Conservation (phyloP, 148 eudicot species). For the Vaccinium vitisidaea region DNA sequence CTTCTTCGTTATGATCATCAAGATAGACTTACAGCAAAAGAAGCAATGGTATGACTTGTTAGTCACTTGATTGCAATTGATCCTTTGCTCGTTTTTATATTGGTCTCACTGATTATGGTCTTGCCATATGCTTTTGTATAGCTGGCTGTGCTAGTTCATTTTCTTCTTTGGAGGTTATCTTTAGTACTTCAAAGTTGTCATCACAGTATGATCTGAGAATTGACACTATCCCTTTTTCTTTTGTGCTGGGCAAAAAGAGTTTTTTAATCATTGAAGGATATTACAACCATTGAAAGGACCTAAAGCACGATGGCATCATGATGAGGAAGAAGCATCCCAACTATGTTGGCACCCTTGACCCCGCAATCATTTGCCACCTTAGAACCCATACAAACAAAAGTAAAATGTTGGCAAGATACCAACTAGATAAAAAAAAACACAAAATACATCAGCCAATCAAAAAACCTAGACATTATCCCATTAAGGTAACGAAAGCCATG, state of each 20-base stretch:
- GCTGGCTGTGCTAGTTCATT: slow-evolving; percentile 2
- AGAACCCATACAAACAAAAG: no score
- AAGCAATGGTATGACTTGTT: slow-evolving; percentile 66
- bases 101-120: no score
- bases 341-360: no score
- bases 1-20: slow-evolving; percentile 97
- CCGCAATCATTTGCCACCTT: no score
- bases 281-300: no score
- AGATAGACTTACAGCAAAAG: slow-evolving; percentile 86
- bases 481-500: neutral
- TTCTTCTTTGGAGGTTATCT: neutral
- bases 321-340: no score
- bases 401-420: no score
- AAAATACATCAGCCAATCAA: no score
- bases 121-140: neutral
- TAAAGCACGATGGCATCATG: no score
- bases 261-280: no score
- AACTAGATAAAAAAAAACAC: no score
- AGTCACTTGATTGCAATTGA: neutral
- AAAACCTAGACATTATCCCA: neutral
- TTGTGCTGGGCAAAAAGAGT: no score
- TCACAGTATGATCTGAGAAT: neutral
- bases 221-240: neutral
- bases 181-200: neutral
- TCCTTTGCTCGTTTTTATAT: neutral